Conservation (phyloP, 2,329 filamentous ascomycete genomes). For the Sordariomycetes sp. region DNA sequence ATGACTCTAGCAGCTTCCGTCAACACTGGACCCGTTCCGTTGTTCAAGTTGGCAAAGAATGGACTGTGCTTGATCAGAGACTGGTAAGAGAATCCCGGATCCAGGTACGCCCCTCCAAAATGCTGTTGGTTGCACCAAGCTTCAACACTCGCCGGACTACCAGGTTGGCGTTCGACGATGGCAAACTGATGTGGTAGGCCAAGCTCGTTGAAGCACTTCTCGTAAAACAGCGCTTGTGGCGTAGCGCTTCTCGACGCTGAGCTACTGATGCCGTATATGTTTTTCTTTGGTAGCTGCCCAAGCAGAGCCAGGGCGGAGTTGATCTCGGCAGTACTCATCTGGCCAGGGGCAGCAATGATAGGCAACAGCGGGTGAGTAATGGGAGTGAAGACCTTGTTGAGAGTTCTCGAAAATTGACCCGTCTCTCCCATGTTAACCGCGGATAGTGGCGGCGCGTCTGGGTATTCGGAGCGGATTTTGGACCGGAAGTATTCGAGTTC, state of each 20-base stretch:
- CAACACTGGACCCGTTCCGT: slow-evolving; percentile 44
- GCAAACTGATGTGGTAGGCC: slow-evolving; percentile 78
- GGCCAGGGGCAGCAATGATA: slow-evolving; percentile 76
- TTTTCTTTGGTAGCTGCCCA: slow-evolving; percentile 70
- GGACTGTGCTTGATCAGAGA: slow-evolving; percentile 48
- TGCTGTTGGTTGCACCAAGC: slow-evolving; percentile 61
- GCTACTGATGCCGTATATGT: slow-evolving; percentile 72
- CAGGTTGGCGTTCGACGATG: slow-evolving; percentile 62
- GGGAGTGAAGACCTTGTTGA: slow-evolving; percentile 81
- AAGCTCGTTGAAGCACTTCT: slow-evolving; percentile 73
- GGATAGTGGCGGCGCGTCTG: slow-evolving; percentile 64
- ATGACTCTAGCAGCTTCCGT: slow-evolving; percentile 72
- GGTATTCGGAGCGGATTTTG: slow-evolving; percentile 59
- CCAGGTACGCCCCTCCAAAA: slow-evolving; percentile 77
- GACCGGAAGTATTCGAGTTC: slow-evolving; percentile 85
- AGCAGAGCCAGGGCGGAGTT: slow-evolving; percentile 71
- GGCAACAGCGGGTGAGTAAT: slow-evolving; percentile 81
- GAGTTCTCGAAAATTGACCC: slow-evolving; percentile 74
- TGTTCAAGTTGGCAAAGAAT: slow-evolving; percentile 41
- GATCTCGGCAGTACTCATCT: slow-evolving; percentile 78
- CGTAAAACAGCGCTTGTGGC: slow-evolving; percentile 75
- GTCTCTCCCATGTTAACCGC: slow-evolving; percentile 81
- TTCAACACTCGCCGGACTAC: slow-evolving; percentile 58
- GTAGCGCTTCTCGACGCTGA: slow-evolving; percentile 53
- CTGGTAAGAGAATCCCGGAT: slow-evolving; percentile 56